Percentiles rank a stretch among this genome's conserved stretches.
These are phyloP conservation scores for Talaromyces ruber DNA, from an alignment of 495 filamentous ascomycete species.

Conservation along the genomic window DNA sequence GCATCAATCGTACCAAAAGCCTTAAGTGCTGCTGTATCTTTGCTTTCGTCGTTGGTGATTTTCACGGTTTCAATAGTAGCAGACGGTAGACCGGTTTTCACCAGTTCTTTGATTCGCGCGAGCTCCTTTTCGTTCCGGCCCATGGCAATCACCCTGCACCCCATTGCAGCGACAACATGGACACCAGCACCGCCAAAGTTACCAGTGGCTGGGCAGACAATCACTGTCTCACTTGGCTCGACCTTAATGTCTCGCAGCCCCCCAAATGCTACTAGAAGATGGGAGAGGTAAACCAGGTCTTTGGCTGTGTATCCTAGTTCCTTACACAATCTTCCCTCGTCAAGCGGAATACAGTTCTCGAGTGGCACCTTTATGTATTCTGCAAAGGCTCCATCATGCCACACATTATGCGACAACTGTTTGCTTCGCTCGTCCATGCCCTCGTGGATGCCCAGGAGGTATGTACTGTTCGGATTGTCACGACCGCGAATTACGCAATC, in stretches of 20 bases:
- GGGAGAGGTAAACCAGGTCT: background rate
- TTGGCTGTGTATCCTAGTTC: background rate
- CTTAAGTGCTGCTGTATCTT: background rate
- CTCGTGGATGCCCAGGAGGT: background rate
- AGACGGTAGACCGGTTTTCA: background rate
- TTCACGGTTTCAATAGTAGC: background rate
- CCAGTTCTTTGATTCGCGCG: slow-evolving; percentile 9
- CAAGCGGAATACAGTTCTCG: slow-evolving; percentile 2
- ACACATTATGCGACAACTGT: slow-evolving; percentile 29
- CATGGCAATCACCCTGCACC: slow-evolving; percentile 40
- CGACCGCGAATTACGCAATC: slow-evolving; percentile 34
- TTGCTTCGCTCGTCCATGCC: slow-evolving; percentile 8
- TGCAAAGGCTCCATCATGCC: slow-evolving; percentile 35
- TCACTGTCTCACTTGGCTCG: slow-evolving; percentile 36
- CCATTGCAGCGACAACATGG: slow-evolving; percentile 33
- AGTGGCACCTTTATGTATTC: slow-evolving; percentile 26
- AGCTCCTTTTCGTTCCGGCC: slow-evolving; percentile 28
- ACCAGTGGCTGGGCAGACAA: slow-evolving; percentile 41
- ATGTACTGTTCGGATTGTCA: slow-evolving; percentile 31
- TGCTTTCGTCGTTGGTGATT: background rate
- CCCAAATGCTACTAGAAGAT: slow-evolving; percentile 1
- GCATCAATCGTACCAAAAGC: slow-evolving; percentile 1
- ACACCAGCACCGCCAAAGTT: slow-evolving; percentile 34
- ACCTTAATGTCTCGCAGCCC: slow-evolving; percentile 24
- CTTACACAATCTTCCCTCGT: slow-evolving; percentile 2